Base-by-base conservation (phyloP, 2,329 filamentous ascomycete genomes). In the Microthyrium microscopicum region DNA sequence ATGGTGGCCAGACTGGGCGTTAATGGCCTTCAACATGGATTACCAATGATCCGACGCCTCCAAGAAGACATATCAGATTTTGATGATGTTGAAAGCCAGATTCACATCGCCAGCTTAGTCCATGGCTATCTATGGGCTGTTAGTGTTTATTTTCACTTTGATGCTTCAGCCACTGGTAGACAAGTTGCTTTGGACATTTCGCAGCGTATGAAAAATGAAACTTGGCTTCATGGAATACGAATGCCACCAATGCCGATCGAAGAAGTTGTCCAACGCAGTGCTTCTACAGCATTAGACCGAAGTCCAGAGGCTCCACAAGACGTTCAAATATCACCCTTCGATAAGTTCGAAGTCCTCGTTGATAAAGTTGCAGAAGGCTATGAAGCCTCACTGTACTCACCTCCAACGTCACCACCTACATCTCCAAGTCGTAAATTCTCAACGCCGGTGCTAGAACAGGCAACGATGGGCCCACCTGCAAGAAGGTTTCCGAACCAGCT, bases 41-140 rank as follows among this genome's bases (percentile, higher is more conserved):
- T 94, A 24, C 83, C 85, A 2, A 93, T 94, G 84, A 68, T 93
- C 8, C 73, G 91, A 52, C 71, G 78, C 29, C 65, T 95, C 2
- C 85, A 94, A 51, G 82, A 92, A 46, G 82, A 89, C 41, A 78
- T 89, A 20, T 65, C 71, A 35, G 67, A 70, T 5, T 62, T 74
- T 3, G 71, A 75, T 29, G 67, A 68, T 17, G 72, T 77, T 0
- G 53, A 71, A 26, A 68, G 76, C 20, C 89, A 87, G 49, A 70
- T 92, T 25, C 77, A 81, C 27, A 62, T 91, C 27, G 83, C 80
- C 20, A 84, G 79, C 48, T 60, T 95, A 36, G 81, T 87, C 32
- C 81, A 92, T 47, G 85, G 83, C 6, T 94, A 94, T 53, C 73
- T 94, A 38, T 87, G 80, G 77, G 69, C 72, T 1, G 50, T 94